These are phyloP conservation scores for Cladosporium sp. DNA, from an alignment of 2,329 filamentous ascomycete genomes.

Conservation along the genomic window DNA sequence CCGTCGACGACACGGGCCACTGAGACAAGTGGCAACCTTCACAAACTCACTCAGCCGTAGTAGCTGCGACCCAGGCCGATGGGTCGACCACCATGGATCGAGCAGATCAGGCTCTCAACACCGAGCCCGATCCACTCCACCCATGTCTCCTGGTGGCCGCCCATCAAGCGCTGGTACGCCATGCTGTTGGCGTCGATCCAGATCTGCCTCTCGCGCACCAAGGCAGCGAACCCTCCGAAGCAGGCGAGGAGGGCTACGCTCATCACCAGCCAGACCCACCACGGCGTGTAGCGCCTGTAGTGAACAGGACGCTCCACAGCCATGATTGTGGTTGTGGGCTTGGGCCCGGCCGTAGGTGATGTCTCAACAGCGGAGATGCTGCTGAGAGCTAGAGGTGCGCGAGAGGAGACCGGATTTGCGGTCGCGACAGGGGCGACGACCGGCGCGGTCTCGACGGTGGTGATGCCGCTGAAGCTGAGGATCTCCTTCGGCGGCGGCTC, in stretches of 20 bases:
- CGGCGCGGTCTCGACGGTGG: neutral
- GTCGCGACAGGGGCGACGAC: too few relatives aligned
- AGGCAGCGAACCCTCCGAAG: neutral
- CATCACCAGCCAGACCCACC: conserved; percentile 4
- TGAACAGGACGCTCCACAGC: neutral
- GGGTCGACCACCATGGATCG: neutral
- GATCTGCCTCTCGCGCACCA: conserved; percentile 2
- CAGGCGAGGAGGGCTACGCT: neutral
- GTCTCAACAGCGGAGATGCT: neutral
- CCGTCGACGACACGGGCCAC: too few relatives aligned
- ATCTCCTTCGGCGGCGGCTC: neutral
- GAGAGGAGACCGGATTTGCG: neutral
- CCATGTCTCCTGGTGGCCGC: neutral
- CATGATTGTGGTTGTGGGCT: neutral
- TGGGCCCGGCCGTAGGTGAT: neutral
- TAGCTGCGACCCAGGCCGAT: neutral
- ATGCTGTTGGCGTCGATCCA: conserved; percentile 7
- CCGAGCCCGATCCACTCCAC: neutral
- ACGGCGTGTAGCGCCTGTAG: neutral
- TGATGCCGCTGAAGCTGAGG: neutral
- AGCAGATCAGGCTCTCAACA: neutral
- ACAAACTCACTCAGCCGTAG: conserved; percentile 4
- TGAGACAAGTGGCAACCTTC: neutral
- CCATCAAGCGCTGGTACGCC: conserved; percentile 1
- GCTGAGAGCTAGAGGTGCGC: neutral